These are phyloP conservation scores for Xylaria acuta DNA, from an alignment of 495 filamentous ascomycete species.

Conservation along the genomic window DNA sequence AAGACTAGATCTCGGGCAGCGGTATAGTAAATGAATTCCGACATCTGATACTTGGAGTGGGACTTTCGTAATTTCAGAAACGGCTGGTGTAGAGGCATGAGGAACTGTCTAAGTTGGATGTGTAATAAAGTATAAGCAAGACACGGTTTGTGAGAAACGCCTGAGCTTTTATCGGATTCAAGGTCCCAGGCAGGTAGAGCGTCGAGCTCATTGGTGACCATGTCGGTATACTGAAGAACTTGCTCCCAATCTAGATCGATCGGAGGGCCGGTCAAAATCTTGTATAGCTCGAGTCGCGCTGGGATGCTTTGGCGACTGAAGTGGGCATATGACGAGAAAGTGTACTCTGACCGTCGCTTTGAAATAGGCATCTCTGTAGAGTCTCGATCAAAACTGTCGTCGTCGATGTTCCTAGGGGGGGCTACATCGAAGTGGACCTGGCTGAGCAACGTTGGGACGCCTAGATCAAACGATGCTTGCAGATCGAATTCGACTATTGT, in stretches of 20 bases:
- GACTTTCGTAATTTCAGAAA: slow-evolving; percentile 40
- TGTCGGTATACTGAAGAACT: slow-evolving; percentile 43
- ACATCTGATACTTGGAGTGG: slow-evolving; percentile 37
- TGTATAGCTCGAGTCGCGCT: slow-evolving; percentile 41
- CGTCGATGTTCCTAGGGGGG: slow-evolving; percentile 42
- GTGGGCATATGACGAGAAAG: slow-evolving; percentile 41
- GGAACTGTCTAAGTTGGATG: slow-evolving; percentile 43
- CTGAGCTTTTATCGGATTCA: slow-evolving; percentile 27
- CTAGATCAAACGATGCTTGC: slow-evolving; percentile 44
- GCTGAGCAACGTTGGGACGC: slow-evolving; percentile 43
- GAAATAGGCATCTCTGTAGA: slow-evolving; percentile 37
- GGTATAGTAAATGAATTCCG: slow-evolving; percentile 44
- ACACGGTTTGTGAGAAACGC: slow-evolving; percentile 34
- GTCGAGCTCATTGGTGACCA: slow-evolving; percentile 43
- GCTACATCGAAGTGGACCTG: slow-evolving; percentile 37
- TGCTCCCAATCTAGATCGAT: slow-evolving; percentile 40
- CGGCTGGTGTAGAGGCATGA: slow-evolving; percentile 43
- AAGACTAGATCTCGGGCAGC: slow-evolving; percentile 43
- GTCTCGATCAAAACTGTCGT: slow-evolving; percentile 40
- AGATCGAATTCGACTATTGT: slow-evolving; percentile 44
- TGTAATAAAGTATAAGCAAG: slow-evolving; percentile 41
- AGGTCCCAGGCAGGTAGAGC: slow-evolving; percentile 42
- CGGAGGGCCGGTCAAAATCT: slow-evolving; percentile 37
- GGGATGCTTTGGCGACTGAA: slow-evolving; percentile 40
- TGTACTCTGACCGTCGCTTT: slow-evolving; percentile 38